A percentile compares a stretch with the other conserved stretches of the same genome.
phyloP scores from a whole-genome alignment of 2,329 filamentous ascomycete genomes.

The Ophiosphaerella narmari region DNA sequence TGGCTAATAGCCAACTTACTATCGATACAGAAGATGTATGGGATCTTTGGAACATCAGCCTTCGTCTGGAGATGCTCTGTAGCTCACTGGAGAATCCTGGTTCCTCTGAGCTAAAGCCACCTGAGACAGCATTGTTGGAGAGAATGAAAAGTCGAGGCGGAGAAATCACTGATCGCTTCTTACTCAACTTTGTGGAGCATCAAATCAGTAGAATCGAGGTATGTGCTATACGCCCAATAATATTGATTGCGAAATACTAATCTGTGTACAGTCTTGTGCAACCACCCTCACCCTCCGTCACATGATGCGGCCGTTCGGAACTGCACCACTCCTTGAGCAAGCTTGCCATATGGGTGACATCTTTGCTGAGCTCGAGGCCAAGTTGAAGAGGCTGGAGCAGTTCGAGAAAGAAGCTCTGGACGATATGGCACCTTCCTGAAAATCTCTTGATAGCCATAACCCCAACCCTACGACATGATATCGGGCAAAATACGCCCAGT shows the following conservation, averaged over 20 bases:
- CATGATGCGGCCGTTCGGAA: constrained; percentile 72
- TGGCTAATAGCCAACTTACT: constrained; percentile 67
- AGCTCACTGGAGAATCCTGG: constrained; percentile 77
- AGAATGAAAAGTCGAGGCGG: constrained; percentile 72
- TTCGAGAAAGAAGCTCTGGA: constrained; percentile 36
- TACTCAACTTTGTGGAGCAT: constrained; percentile 90
- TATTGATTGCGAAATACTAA: constrained; percentile 19
- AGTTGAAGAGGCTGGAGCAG: constrained; percentile 66
- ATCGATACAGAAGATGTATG: constrained; percentile 87
- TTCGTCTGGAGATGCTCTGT: constrained; percentile 92
- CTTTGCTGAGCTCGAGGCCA: constrained; percentile 63
- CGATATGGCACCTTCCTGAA: constrained; percentile 33
- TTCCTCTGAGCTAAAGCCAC: constrained; percentile 69
- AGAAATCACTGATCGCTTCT: constrained; percentile 84
- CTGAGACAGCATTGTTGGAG: constrained; percentile 83
- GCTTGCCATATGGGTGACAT: constrained; percentile 78
- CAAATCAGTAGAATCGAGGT: constrained; percentile 97
- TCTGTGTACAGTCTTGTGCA: constrained; percentile 70
- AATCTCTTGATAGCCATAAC: background rate
- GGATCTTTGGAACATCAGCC: constrained; percentile 85
- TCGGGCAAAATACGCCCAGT: too few relatives aligned
- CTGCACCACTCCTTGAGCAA: constrained; percentile 68
- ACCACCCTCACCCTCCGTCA: constrained; percentile 80
- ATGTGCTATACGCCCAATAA: constrained; percentile 43
- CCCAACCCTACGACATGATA: too few relatives aligned